Base-by-base conservation (phyloP, 192 early-diverging fungal genomes). In the Gaertneriomyces semiglobifer region DNA sequence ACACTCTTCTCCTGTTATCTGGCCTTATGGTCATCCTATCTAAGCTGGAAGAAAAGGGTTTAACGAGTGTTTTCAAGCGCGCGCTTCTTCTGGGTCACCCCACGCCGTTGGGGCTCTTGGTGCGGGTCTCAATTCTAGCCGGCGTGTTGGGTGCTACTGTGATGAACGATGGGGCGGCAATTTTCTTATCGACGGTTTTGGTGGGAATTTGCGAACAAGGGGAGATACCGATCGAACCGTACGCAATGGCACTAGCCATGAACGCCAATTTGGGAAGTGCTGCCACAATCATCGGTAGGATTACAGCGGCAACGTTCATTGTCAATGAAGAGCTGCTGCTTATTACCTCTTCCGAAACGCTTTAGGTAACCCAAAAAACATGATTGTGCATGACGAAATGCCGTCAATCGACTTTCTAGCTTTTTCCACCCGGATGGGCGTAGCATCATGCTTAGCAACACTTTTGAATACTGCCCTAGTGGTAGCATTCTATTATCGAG, bases 81-180 rank as follows among this genome's bases (percentile, higher is more conserved):
- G 12, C 53, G 4, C 50, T 63, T 9, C 20, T 63, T 5, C 53
- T 14, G 20, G 18, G 48, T n/a, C 11, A 19, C 16, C 62, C 62
- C 9, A 7, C 62, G 4, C 62, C 62, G 11, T 12, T 63, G 14
- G 14, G 9, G 50, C 46, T 63, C 3, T 19, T 63, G 3, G 48
- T 53, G 20, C 11, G 62, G 18, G 62, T 63, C 12, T 63, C 62
- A 6, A 9, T 63, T 25, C 50, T 63, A 8, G 53, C 62, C 33
- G 48, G 18, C 18, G 18, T 51, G 12, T 53, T 63, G 47, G 62
- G 62, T 10, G 62, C 62, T 25, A 63, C 47, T 12, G 33, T 53
- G 8, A 63, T 63, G 62, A 63, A 63, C 48, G 62, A 63, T 39
- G 62, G 62, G 18, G 44, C 62, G 53, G 62, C 62, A 5, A 63